phyloP scores from a whole-genome alignment of 306 rosid genomes.

The Inga oerstediana region DNA sequence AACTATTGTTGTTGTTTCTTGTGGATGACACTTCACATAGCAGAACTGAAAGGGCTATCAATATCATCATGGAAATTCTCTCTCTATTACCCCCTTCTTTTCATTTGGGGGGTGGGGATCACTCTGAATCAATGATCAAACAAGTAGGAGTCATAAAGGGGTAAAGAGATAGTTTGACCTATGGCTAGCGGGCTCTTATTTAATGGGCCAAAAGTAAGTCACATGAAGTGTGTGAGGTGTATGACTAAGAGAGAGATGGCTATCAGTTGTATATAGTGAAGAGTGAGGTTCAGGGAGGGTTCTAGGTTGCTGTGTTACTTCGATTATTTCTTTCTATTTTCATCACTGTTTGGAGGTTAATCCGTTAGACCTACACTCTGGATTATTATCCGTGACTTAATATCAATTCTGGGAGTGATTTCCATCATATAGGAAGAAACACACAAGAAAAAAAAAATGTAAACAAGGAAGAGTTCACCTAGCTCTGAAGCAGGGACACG shows the following conservation, averaged over 20 bases:
- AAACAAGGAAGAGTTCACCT: conserved; percentile 18
- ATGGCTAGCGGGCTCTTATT: too few species aligned
- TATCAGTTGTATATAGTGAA: background rate
- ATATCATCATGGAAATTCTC: background rate
- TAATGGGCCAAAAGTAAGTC: too few species aligned
- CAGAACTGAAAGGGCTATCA: background rate
- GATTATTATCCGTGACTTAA: background rate
- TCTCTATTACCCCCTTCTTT: background rate
- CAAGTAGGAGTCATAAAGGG: background rate
- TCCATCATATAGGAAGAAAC: background rate
- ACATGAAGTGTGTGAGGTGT: background rate
- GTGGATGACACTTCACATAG: background rate
- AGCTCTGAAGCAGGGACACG: conserved; percentile 39
- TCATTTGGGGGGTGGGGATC: background rate
- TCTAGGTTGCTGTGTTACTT: background rate
- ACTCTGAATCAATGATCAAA: background rate
- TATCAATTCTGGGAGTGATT: background rate
- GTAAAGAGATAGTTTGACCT: background rate
- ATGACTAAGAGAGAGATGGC: background rate
- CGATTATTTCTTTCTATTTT: background rate
- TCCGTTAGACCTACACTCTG: background rate
- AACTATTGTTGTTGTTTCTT: background rate
- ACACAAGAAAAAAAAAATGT: background rate
- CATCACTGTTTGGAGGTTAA: background rate
- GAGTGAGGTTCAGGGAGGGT: background rate